These are phyloP conservation scores for Multifurca ochricompacta DNA, from an alignment of 768 basidiomycete genomes.

Conservation along the genomic window DNA sequence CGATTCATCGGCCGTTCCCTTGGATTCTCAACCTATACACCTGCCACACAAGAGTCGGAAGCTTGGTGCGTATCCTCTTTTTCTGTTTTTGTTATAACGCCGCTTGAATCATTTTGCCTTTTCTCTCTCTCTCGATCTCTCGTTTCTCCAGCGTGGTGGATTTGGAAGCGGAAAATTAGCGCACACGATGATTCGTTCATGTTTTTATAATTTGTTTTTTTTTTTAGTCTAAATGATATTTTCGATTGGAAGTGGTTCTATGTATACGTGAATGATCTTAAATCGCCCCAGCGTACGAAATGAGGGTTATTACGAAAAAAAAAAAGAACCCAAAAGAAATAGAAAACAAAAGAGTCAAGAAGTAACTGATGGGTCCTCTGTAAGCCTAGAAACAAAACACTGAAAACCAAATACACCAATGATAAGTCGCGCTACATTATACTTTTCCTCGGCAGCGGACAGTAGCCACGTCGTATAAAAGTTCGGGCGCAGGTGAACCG, in stretches of 20 bases:
- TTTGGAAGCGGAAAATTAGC: slow-evolving; percentile 13
- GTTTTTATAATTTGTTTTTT: not conserved
- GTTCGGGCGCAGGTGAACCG: not conserved
- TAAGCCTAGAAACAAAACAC: not conserved
- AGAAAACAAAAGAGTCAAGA: not conserved
- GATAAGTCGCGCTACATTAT: slow-evolving; percentile 1
- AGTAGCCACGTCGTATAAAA: not conserved
- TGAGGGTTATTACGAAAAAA: not conserved
- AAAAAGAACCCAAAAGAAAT: not conserved
- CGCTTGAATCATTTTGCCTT: not conserved
- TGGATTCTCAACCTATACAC: slow-evolving; percentile 86
- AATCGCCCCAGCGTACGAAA: not conserved
- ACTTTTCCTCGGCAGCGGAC: not conserved
- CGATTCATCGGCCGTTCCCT: slow-evolving; percentile 79
- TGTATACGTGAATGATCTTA: not conserved
- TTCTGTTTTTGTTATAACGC: not conserved
- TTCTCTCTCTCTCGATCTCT: not conserved
- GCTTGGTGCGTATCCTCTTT: slow-evolving; percentile 50
- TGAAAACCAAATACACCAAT: slow-evolving; percentile 2
- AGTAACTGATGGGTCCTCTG: not conserved
- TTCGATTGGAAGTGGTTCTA: not conserved
- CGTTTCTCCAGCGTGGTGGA: slow-evolving; percentile 11
- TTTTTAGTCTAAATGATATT: not conserved
- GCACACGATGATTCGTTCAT: not conserved
- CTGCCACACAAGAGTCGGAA: slow-evolving; percentile 76